A percentile compares a stretch with the other conserved stretches of the same genome.
These are phyloP conservation scores for Hymenoscyphus infarciens DNA, from an alignment of 2,329 filamentous ascomycete species.

Conservation along the genomic window DNA sequence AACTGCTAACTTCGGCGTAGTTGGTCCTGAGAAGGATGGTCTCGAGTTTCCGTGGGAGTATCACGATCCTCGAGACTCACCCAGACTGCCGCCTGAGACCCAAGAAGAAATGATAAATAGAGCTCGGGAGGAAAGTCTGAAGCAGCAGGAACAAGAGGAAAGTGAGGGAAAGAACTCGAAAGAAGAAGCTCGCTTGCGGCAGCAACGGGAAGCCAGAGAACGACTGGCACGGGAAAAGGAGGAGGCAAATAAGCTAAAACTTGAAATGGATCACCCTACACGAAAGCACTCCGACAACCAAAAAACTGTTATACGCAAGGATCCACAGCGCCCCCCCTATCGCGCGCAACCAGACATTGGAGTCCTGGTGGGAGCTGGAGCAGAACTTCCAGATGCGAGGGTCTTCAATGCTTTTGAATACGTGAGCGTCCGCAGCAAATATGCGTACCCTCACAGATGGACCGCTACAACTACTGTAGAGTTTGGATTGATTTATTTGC, in stretches of 20 bases:
- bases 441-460: background rate
- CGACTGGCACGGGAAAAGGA: too few species aligned
- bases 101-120: background rate
- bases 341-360: background rate
- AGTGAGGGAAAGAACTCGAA: background rate
- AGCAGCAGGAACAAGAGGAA: too few species aligned
- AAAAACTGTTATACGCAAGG: background rate
- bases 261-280: background rate
- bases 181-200: background rate
- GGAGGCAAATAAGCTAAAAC: too few species aligned
- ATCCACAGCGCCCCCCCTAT: background rate
- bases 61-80: background rate
- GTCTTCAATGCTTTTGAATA: background rate
- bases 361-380: background rate
- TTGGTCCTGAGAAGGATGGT: background rate
- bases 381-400: background rate
- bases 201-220: background rate
- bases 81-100: background rate
- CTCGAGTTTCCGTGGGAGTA: background rate
- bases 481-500: background rate
- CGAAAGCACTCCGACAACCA: background rate
- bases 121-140: too few species aligned
- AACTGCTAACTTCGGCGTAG: background rate
- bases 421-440: background rate
- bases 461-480: background rate